Conservation (phyloP, 1,139 yeast genomes). For the Scheffersomyces stambukii region DNA sequence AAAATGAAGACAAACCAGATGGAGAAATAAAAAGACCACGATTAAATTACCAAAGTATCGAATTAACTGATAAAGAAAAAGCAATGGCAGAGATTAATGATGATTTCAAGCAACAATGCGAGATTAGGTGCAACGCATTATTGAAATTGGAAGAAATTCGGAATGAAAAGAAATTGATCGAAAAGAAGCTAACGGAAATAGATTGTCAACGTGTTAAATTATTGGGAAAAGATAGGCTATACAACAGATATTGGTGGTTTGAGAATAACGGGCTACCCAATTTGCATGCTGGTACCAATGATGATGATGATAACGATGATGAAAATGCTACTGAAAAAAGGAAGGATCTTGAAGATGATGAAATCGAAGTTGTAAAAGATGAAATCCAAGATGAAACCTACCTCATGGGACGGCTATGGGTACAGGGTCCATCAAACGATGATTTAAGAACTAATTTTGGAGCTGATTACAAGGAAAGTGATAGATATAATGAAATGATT, state of each 20-base stretch:
- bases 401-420: constrained; percentile 85
- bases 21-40: constrained; percentile 14
- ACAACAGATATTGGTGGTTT: constrained; percentile 94
- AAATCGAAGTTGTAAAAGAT: constrained; percentile 33
- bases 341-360: constrained; percentile 31
- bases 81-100: constrained; percentile 38
- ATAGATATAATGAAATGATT: constrained; percentile 4
- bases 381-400: constrained; percentile 55
- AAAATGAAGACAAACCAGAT: neutral
- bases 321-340: constrained; percentile 25
- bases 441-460: constrained; percentile 40
- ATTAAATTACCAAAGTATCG: constrained; percentile 25
- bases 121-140: constrained; percentile 36
- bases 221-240: constrained; percentile 80
- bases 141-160: constrained; percentile 41
- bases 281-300: constrained; percentile 37
- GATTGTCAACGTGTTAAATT: constrained; percentile 77
- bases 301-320: constrained; percentile 37
- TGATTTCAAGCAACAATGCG: constrained; percentile 44
- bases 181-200: constrained; percentile 54
- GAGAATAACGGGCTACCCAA: constrained; percentile 80
- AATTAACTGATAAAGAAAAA: neutral
- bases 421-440: constrained; percentile 82
- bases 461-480: constrained; percentile 5
- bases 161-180: constrained; percentile 46